These are phyloP conservation scores for Saprolegnia parasitica DNA, from an alignment of 352 stramenopile species.

Conservation along the genomic window DNA sequence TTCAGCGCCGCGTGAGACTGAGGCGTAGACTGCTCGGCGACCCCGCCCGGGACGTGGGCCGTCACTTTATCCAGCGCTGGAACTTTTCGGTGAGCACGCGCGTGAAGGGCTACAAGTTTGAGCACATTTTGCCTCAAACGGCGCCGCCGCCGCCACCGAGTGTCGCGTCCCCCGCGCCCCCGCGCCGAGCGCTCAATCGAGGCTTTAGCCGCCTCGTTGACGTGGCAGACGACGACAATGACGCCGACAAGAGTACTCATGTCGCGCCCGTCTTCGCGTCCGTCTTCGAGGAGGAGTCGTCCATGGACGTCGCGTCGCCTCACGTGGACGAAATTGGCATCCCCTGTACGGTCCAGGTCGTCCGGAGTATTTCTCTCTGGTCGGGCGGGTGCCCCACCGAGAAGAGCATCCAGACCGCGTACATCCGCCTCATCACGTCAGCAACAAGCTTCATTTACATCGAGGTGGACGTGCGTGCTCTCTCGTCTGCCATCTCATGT, in stretches of 20 bases:
- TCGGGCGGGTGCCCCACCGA: constrained; percentile 73
- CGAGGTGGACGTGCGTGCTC: constrained; percentile 46
- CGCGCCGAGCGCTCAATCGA: not conserved
- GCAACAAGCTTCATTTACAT: constrained; percentile 91
- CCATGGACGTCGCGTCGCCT: not conserved
- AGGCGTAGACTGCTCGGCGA: constrained; percentile 53
- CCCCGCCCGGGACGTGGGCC: constrained; percentile 70
- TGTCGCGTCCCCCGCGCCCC: not conserved
- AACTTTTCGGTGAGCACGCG: constrained; percentile 82
- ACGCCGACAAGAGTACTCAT: not conserved
- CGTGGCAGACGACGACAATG: not conserved
- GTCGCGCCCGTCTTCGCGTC: not conserved
- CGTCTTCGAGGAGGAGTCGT: not conserved
- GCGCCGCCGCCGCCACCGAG: not conserved
- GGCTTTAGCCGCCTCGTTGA: constrained; percentile 18
- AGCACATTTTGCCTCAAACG: constrained; percentile 52
- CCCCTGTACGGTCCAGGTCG: constrained; percentile 54
- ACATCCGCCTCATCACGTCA: constrained; percentile 81
- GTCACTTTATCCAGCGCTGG: constrained; percentile 85
- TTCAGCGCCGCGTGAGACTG: not conserved
- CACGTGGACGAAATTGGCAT: constrained; percentile 39
- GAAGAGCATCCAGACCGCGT: constrained; percentile 86
- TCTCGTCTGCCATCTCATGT: constrained; percentile 29
- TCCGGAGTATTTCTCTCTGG: constrained; percentile 79
- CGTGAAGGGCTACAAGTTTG: constrained; percentile 67